Evolutionary conservation across 495 filamentous ascomycete species (phyloP).

Genomic region (Trypethelium eluteriae): DNA sequence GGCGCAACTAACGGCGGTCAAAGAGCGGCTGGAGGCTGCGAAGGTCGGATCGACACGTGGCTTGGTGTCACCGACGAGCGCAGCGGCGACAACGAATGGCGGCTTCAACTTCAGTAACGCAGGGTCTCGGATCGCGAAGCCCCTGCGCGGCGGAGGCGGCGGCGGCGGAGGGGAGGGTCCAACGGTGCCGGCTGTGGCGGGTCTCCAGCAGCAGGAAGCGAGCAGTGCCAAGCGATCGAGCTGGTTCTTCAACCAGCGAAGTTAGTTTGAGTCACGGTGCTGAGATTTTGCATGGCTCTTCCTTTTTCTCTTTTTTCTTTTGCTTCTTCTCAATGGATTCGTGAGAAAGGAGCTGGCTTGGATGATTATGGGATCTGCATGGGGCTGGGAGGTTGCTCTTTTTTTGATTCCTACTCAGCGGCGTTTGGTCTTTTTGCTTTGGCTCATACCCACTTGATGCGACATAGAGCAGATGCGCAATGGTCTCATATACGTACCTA

Average conservation of each 20-base stretch:
- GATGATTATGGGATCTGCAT: neutral
- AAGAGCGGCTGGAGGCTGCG: constrained; percentile 92
- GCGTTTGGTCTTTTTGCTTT: neutral
- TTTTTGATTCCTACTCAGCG: neutral
- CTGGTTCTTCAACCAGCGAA: constrained; percentile 40
- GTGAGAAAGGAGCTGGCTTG: neutral
- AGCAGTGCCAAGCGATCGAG: constrained; percentile 32
- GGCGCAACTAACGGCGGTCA: constrained; percentile 90
- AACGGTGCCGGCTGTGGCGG: constrained; percentile 25
- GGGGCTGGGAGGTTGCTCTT: neutral
- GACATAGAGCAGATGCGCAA: neutral
- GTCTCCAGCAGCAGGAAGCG: constrained; percentile 29
- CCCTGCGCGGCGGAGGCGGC: constrained; percentile 82
- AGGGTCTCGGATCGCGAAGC: constrained; percentile 87
- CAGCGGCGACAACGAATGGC: constrained; percentile 34
- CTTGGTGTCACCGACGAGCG: constrained; percentile 46
- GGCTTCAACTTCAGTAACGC: constrained; percentile 67
- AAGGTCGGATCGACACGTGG: constrained; percentile 82
- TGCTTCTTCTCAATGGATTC: neutral
- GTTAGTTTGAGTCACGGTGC: constrained; percentile 13
- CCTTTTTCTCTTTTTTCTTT: too few species aligned
- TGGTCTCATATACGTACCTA: neutral
- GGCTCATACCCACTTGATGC: neutral
- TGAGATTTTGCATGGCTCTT: neutral
- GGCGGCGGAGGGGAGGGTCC: constrained; percentile 24